Base-by-base conservation (phyloP, 768 basidiomycete species). In the Trametes sanguinea region DNA sequence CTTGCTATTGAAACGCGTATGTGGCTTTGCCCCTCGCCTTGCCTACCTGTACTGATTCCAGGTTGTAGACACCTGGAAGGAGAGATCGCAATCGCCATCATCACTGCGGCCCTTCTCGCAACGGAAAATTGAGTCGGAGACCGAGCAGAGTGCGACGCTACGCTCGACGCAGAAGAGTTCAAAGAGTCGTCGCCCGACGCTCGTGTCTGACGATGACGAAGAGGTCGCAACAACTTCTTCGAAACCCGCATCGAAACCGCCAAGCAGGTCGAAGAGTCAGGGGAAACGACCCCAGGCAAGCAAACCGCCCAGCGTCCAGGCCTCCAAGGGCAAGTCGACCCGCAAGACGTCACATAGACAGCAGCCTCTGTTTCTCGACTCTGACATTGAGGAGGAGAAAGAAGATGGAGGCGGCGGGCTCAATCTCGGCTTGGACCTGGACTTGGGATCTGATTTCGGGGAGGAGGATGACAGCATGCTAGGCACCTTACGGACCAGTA, bases 11-110 rank as follows among this genome's bases (percentile, higher is more conserved):
- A 83, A 3, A 68, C 79, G 45, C 74, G 86, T 87, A 63, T 58
- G 78, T 71, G 56, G 11, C 51, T 35, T 22, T 46, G 7, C 13
- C 17, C 27, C 7, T 11, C 51, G 27, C 16, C 6, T n/a, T 3
- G 17, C 16, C 5, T 52, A 57, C 2, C 32, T 50, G 57, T 33
- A 56, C 33, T 62, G 58, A 33, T 17, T 37, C 6, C 13, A n/a
- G 33, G 42, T 45, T 47, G 51, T 66, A 88, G 87, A 77, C 29
- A 86, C 86, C 67, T 86, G 86, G 86, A 85, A 84, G 67, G 75
- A 72, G 42, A 69, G 65, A 14, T 70, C 72, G 33, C 61, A 67
- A 53, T 54, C 61, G 7, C 54, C 50, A 14, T 22, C 59, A 8
- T 29, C 60, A 10, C 52, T 57, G 4, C 60, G 59, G 10, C 45